Evolutionary conservation across 352 stramenopile genomes (phyloP).

Genomic region (Globisporangium canariense): DNA sequence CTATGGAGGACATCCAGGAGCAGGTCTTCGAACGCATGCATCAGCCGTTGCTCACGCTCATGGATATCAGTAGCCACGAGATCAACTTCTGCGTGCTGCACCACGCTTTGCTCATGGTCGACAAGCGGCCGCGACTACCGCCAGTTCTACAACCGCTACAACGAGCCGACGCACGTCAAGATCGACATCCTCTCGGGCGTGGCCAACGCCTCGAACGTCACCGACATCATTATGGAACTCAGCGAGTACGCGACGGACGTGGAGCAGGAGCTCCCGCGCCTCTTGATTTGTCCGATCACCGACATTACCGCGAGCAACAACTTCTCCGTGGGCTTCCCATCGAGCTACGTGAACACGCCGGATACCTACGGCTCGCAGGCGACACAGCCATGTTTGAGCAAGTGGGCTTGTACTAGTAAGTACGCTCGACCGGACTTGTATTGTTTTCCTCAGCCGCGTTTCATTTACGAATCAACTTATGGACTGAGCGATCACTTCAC

Average conservation of each 20-base stretch:
- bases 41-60: conserved; percentile 97
- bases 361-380: conserved; percentile 70
- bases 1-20: conserved; percentile 87
- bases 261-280: conserved; percentile 90
- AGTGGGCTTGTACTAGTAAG: too few relatives aligned
- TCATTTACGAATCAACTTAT: too few relatives aligned
- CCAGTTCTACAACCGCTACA: conserved; percentile 97
- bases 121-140: conserved; percentile 96
- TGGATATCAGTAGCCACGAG: conserved; percentile 91
- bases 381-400: conserved; percentile 59
- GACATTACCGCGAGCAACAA: conserved; percentile 90
- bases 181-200: conserved; percentile 95
- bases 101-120: conserved; percentile 95
- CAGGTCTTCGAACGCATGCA: conserved; percentile 91
- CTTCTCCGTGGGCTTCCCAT: conserved; percentile 38
- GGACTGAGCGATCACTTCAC: too few relatives aligned
- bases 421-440: too few relatives aligned
- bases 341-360: conserved; percentile 41
- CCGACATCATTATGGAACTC: conserved; percentile 97
- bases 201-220: conserved; percentile 91
- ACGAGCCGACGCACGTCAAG: conserved; percentile 98
- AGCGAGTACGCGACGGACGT: conserved; percentile 96
- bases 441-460: too few relatives aligned
- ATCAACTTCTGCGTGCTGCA: conserved; percentile 96
- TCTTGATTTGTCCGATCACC: conserved; percentile 92